A percentile compares a stretch with the other conserved stretches of the same genome.
Evolutionary conservation across 176 grass and related monocot genomes (phyloP).

Genomic region (Miscanthus lutarioriparius): DNA sequence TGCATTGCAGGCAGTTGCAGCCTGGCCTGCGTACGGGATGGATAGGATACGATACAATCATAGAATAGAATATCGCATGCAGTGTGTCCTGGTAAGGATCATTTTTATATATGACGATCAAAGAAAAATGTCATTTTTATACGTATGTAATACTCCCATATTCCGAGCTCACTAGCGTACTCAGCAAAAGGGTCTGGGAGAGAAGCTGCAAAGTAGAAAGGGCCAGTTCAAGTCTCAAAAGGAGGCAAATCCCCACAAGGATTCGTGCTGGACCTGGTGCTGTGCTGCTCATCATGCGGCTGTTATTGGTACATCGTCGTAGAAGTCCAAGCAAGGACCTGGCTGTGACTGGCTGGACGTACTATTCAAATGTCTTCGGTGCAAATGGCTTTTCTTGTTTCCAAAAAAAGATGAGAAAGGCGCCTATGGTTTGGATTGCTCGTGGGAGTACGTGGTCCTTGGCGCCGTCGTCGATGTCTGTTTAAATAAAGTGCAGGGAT

Average conservation of each 20-base stretch:
- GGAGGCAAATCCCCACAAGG: constrained; percentile 12
- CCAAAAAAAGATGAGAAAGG: constrained; percentile 19
- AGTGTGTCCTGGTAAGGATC: neutral
- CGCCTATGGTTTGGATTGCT: neutral
- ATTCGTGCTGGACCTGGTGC: neutral
- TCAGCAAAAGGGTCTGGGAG: constrained; percentile 18
- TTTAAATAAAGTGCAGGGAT: too few relatives aligned
- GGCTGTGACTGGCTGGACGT: neutral
- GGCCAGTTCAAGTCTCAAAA: constrained; percentile 17
- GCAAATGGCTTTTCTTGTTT: neutral
- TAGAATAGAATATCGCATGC: constrained; percentile 25
- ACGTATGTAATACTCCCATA: neutral
- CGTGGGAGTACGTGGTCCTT: constrained; percentile 4
- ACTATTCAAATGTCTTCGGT: neutral
- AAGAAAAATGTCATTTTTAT: too few relatives aligned
- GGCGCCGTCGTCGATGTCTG: too few relatives aligned
- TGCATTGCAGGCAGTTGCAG: constrained; percentile 6
- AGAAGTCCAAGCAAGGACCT: constrained; percentile 5
- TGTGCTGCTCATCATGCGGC: neutral
- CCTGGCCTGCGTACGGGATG: neutral
- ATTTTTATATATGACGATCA: neutral
- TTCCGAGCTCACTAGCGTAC: constrained; percentile 29
- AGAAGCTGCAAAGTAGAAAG: constrained; percentile 36
- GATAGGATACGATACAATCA: neutral
- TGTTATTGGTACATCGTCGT: constrained; percentile 4